A percentile compares a stretch with the other conserved stretches of the same genome.
Conservation (phyloP, 2,329 filamentous ascomycete genomes). For the Ceratocystis variospora region DNA sequence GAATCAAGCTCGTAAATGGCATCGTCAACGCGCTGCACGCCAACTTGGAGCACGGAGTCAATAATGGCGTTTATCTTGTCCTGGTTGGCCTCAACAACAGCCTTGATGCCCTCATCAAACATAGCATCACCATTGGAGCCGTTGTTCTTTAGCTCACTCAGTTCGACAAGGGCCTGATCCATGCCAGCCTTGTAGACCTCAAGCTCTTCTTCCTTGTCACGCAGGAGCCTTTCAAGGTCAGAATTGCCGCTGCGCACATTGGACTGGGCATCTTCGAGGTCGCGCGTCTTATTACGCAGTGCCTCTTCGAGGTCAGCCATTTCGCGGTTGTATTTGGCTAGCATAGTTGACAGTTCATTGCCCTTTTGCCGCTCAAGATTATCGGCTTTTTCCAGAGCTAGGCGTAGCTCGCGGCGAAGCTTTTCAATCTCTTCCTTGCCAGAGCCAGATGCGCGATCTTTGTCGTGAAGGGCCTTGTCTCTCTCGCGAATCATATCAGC, state of each 20-base stretch:
- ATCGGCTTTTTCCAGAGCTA: conserved; percentile 83
- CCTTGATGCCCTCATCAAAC: conserved; percentile 81
- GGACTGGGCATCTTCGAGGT: conserved; percentile 68
- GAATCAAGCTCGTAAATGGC: conserved; percentile 95
- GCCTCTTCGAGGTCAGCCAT: conserved; percentile 94
- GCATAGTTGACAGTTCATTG: conserved; percentile 84
- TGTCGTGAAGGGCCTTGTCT: conserved; percentile 84
- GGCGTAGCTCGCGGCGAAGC: conserved; percentile 78
- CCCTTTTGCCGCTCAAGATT: conserved; percentile 88
- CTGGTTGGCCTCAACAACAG: conserved; percentile 70
- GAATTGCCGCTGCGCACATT: conserved; percentile 68
- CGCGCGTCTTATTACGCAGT: conserved; percentile 71
- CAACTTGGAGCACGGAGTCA: conserved; percentile 86
- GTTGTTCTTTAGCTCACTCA: conserved; percentile 72
- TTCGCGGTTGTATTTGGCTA: conserved; percentile 92
- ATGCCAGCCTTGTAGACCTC: conserved; percentile 97
- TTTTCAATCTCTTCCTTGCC: conserved; percentile 93
- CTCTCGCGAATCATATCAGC: conserved; percentile 97
- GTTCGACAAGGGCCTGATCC: conserved; percentile 86
- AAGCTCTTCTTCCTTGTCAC: conserved; percentile 93
- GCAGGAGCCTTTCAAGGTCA: conserved; percentile 71
- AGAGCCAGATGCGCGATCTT: conserved; percentile 70
- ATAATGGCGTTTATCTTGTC: conserved; percentile 96
- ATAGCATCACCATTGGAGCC: conserved; percentile 53
- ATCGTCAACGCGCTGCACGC: conserved; percentile 87